Base-by-base conservation (phyloP, 2,329 filamentous ascomycete species). In the Helotiales sp. region DNA sequence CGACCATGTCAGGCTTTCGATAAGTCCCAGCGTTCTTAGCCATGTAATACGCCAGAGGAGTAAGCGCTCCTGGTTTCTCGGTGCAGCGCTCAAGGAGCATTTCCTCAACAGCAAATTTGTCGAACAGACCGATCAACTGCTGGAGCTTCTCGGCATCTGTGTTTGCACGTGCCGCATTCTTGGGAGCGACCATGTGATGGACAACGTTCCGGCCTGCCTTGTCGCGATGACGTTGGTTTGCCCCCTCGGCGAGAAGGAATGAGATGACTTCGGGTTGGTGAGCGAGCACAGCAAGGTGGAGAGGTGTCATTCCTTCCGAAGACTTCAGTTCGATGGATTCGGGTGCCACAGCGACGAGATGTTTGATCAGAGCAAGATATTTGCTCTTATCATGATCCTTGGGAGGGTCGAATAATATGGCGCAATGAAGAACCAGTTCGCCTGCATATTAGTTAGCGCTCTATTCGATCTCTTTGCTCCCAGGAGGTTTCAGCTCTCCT, bases 181-280 rank as follows among this genome's bases (percentile, higher is more conserved):
- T 50, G 22, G 24, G 3, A 13, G 11, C 70, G 43, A 43, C 81
- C 72, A 89, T 82, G 2, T 83, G 80, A 74, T 96, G 93, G 1
- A 95, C 70, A 17, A 95, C 80, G 72, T 95, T 96, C 71, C 86
- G 83, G 11, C 87, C 87, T 2, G 79, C 75, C 10, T 79, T 79
- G 74, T 92, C 89, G 26, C 88, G 88, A 37, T 80, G 80, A 0
- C 87, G 86, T 74, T 92, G 89, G 74, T 96, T 87, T 1, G 91
- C 91, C 2, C 91, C 91, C 28, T 85, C 86, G 0, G 84, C 80
- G 60, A 95, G 83, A 40, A 97, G 83, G 0, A 87, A 80, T 73
- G 87, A 86, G 17, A 85, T 85, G 22, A 85, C 84, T 1, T 87
- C 80, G 17, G 83, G 72, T 22, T 85, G 84, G 11, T 85, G 84